Conservation (phyloP, 2,329 filamentous ascomycete species). For the Ilyonectria destructans region DNA sequence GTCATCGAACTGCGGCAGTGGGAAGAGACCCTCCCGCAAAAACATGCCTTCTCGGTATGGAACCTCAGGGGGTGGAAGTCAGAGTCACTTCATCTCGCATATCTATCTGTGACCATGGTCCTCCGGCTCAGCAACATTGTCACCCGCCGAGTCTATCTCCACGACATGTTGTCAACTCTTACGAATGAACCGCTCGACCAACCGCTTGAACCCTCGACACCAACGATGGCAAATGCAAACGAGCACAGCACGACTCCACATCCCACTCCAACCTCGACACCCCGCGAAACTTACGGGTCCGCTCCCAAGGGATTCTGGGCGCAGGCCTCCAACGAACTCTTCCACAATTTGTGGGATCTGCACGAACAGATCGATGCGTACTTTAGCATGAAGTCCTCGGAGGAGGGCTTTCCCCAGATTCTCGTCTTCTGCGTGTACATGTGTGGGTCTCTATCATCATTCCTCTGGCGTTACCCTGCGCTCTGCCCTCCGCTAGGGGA, state of each 20-base stretch:
- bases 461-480: constrained; percentile 51
- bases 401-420: constrained; percentile 55
- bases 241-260: constrained; percentile 23
- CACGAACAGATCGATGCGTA: constrained; percentile 57
- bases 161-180: constrained; percentile 48
- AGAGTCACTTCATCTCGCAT: constrained; percentile 55
- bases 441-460: constrained; percentile 56
- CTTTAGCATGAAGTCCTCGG: constrained; percentile 47
- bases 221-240: constrained; percentile 38
- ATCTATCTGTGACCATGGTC: constrained; percentile 55
- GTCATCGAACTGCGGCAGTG: constrained; percentile 43
- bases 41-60: constrained; percentile 55
- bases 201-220: constrained; percentile 27
- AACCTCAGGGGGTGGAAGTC: constrained; percentile 56
- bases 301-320: constrained; percentile 49
- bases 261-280: constrained; percentile 18
- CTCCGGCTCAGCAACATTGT: constrained; percentile 57
- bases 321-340: constrained; percentile 52
- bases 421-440: constrained; percentile 60
- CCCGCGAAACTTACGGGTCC: constrained; percentile 22
- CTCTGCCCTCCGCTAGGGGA: constrained; percentile 48
- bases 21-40: constrained; percentile 51
- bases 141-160: constrained; percentile 53
- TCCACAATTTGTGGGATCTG: constrained; percentile 54
- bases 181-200: constrained; percentile 18